phyloP scores from a whole-genome alignment of 805 yeast species.

The Hyphopichia homilentoma region DNA sequence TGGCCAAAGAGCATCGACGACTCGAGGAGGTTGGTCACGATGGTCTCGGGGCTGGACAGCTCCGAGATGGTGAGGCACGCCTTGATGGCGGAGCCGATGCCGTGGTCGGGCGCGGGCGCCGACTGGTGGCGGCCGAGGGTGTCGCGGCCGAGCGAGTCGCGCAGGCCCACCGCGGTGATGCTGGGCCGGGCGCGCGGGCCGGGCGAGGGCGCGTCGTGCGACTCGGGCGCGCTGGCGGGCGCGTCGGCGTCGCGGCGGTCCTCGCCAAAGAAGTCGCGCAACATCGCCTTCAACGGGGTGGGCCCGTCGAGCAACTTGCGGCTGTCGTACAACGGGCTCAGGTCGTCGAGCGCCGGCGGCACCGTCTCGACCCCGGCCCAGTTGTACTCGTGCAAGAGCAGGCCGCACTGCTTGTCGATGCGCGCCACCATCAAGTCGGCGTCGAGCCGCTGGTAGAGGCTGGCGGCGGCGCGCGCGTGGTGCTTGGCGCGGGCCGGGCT shows the following conservation, averaged over 20 bases:
- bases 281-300: background rate
- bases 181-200: background rate
- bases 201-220: background rate
- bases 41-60: constrained; percentile 34
- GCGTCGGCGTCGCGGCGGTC: background rate
- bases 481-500: constrained; percentile 28
- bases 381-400: constrained; percentile 18
- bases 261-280: constrained; percentile 1
- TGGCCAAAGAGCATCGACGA: constrained; percentile 35
- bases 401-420: constrained; percentile 25
- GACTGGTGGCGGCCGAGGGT: background rate
- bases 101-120: background rate
- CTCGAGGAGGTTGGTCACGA: constrained; percentile 34
- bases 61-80: constrained; percentile 50
- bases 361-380: constrained; percentile 27
- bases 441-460: constrained; percentile 28
- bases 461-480: constrained; percentile 37
- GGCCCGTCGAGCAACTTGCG: no score
- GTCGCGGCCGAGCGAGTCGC: no score
- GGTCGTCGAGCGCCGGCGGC: background rate
- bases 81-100: constrained; percentile 33
- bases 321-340: no score
- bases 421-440: constrained; percentile 16
- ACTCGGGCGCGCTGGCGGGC: background rate
- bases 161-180: background rate